These are phyloP conservation scores for Juglanconis oblonga DNA, from an alignment of 2,329 filamentous ascomycete genomes.

Conservation along the genomic window DNA sequence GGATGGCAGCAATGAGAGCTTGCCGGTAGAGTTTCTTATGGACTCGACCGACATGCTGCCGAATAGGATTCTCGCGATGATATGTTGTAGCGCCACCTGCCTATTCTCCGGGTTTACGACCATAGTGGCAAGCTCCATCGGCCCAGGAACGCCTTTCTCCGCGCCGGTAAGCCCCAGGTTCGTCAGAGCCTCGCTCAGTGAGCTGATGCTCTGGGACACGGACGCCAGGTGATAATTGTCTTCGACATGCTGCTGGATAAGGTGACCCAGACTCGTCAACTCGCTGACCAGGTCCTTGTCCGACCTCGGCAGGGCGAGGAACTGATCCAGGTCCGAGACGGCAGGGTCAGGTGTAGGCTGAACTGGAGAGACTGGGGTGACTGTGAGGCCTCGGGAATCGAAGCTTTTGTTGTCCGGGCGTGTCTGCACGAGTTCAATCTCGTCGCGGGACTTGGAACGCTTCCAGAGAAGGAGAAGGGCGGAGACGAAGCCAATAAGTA, in stretches of 20 bases:
- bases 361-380: constrained; percentile 16
- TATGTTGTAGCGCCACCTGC: constrained; percentile 32
- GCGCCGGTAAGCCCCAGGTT: constrained; percentile 26
- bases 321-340: constrained; percentile 27
- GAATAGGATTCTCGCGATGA: constrained; percentile 35
- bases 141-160: background rate
- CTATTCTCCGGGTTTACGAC: constrained; percentile 32
- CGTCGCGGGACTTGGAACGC: constrained; percentile 8
- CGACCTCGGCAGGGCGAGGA: constrained; percentile 33
- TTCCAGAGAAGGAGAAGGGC: constrained; percentile 27
- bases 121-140: constrained; percentile 25
- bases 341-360: constrained; percentile 1
- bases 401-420: background rate
- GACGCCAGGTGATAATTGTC: constrained; percentile 34
- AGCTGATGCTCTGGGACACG: constrained; percentile 18
- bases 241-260: constrained; percentile 39
- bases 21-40: constrained; percentile 7
- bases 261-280: constrained; percentile 30
- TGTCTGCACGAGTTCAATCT: background rate
- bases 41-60: constrained; percentile 31
- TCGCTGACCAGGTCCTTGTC: constrained; percentile 34
- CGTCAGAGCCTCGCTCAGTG: constrained; percentile 24
- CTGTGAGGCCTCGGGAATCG: constrained; percentile 2
- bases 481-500: constrained; percentile 24
- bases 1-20: constrained; percentile 35